Evolutionary conservation across 352 stramenopile species (phyloP).

Genomic region (Pythium biforme): DNA sequence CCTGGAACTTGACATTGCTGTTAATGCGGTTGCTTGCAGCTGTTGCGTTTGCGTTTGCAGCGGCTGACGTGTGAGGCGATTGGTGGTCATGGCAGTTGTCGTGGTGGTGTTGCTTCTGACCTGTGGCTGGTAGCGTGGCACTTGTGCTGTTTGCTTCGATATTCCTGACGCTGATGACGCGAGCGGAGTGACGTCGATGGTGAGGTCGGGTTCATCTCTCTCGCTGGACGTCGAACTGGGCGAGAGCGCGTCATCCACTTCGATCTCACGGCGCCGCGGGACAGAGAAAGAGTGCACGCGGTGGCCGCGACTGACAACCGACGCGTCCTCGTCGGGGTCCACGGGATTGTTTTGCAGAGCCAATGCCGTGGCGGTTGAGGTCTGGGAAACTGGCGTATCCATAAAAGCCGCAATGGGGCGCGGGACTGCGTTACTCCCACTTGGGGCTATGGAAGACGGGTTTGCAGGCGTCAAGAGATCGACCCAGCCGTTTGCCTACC

Average conservation of each 20-base stretch:
- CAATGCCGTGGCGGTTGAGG: neutral
- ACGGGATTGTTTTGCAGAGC: neutral
- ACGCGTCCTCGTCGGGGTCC: constrained; percentile 10
- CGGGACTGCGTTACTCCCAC: neutral
- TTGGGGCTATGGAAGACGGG: neutral
- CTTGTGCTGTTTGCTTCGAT: neutral
- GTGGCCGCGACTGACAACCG: constrained; percentile 7
- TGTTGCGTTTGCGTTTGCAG: constrained; percentile 7
- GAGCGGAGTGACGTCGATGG: constrained; percentile 8
- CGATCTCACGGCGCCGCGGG: constrained; percentile 22
- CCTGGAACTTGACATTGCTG: neutral
- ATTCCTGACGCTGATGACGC: neutral
- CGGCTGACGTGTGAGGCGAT: neutral
- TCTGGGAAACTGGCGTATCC: neutral
- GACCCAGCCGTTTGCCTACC: constrained; percentile 69
- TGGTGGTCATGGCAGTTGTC: neutral
- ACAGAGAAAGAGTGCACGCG: constrained; percentile 30
- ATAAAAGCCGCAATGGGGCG: constrained; percentile 23
- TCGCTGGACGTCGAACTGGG: constrained; percentile 17
- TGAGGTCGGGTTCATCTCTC: constrained; percentile 19
- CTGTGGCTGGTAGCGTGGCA: constrained; percentile 21
- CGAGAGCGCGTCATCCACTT: constrained; percentile 12
- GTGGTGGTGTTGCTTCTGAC: neutral
- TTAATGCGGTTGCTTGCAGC: neutral
- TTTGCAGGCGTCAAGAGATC: constrained; percentile 33